Evolutionary conservation across 2,329 filamentous ascomycete species (phyloP), one percentile per base, ranked within the genome.

Genomic region (Cordyceps farinosa): DNA sequence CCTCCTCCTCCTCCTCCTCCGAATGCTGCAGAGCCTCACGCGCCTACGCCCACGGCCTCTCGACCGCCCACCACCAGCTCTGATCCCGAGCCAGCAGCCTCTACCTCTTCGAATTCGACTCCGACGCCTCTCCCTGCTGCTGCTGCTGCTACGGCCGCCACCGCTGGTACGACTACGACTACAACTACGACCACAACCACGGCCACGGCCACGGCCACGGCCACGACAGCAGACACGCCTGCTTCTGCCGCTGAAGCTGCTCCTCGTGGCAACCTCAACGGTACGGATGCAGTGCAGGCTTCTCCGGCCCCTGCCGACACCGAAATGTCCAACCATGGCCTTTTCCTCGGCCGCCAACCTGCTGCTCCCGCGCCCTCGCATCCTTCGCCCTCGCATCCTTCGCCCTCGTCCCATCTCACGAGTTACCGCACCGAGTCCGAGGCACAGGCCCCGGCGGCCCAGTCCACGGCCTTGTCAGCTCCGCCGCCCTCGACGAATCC

Each of bases 321-420:
- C 63, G 71, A 74, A 65, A 76, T 76, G 74, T 70, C 74, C 63
- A 73, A 67, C 66, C 72, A 75, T 66, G 70, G 62, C 60, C 48
- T 51, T 34, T 47, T 54, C 38, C 40, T 34, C 44, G 58, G 50
- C 58, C 58, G 58, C 40, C 30, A 29, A 27, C 38, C 50, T 34
- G 48, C 40, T 38, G 48, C 50, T 27, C 10, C 48, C 29, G 27
- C 30, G 38, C 64, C 62, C 56, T 27, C 22, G 22, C 22, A 22
- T 22, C 22, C 22, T 22, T 22, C 22, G 22, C 22, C 66, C 64
- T 22, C 38, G 22, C 63, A 59, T 27, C 62, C 66, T 5, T 63
- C 67, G 22, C 13, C 51, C 64, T 38, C 36, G 30, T 29, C 36
- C 8, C 51, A 51, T 40, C 44, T 27, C 13, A 42, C 56, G 17